phyloP scores from a whole-genome alignment of 805 yeast species.

The Pichia sporocuriosa region DNA sequence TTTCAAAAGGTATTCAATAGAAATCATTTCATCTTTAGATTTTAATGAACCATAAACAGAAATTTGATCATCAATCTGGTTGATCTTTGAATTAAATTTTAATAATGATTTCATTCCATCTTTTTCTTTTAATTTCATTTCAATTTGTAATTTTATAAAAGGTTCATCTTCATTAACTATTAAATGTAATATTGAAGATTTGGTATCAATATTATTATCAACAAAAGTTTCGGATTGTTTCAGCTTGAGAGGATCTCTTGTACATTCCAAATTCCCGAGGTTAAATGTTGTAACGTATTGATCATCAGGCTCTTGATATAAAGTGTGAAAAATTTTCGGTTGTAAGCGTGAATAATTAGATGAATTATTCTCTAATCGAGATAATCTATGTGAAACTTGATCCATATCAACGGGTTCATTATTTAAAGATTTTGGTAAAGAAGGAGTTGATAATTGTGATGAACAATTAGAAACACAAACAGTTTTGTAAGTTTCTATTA shows the following conservation, averaged over 20 bases:
- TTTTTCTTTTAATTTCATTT: constrained; percentile 12
- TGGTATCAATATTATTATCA: not conserved
- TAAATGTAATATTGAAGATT: constrained; percentile 9
- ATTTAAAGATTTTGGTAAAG: not conserved
- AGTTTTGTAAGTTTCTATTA: constrained; percentile 22
- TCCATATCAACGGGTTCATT: constrained; percentile 8
- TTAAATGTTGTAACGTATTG: constrained; percentile 11
- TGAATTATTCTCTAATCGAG: no score
- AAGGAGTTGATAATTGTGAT: not conserved
- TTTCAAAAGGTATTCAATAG: constrained; percentile 14
- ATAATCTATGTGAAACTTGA: constrained; percentile 12
- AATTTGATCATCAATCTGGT: not conserved
- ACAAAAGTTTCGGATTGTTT: not conserved
- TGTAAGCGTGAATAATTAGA: no score
- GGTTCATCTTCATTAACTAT: constrained; percentile 24
- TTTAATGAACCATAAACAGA: constrained; percentile 9
- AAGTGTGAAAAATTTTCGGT: constrained; percentile 1
- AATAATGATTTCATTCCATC: constrained; percentile 9
- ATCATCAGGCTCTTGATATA: not conserved
- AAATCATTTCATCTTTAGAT: constrained; percentile 7
- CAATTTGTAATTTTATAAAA: constrained; percentile 19
- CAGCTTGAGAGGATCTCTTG: constrained; percentile 19
- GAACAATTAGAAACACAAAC: constrained; percentile 12
- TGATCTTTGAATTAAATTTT: constrained; percentile 1
- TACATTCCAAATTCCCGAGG: constrained; percentile 17